Evolutionary conservation across 495 filamentous ascomycete genomes (phyloP).

Genomic region (Tuber indicum): DNA sequence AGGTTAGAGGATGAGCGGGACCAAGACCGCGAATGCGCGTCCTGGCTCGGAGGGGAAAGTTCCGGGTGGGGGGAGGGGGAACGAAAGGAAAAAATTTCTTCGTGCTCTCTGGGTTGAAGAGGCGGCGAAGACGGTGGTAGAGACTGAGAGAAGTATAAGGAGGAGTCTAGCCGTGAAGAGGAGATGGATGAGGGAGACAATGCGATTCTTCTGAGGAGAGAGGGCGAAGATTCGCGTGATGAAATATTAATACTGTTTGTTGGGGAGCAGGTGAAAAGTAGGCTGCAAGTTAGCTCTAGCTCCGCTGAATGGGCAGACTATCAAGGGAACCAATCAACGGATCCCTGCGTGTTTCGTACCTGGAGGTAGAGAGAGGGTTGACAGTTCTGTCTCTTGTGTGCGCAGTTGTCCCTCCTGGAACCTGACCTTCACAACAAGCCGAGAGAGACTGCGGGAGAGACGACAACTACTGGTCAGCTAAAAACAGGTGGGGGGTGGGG

Average conservation of each 20-base stretch:
- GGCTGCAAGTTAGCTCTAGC: not conserved
- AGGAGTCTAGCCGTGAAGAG: constrained; percentile 10
- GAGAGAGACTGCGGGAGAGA: constrained; percentile 31
- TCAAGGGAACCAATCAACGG: not conserved
- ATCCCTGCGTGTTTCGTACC: constrained; percentile 4
- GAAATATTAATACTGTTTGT: constrained; percentile 6
- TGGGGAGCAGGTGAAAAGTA: not conserved
- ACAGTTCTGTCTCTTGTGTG: not conserved
- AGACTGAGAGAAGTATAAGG: constrained; percentile 36
- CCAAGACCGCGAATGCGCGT: constrained; percentile 35
- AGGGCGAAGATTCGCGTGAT: constrained; percentile 33
- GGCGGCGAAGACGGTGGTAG: constrained; percentile 42
- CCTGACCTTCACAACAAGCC: constrained; percentile 27
- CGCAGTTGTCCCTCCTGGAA: not conserved
- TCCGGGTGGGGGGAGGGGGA: constrained; percentile 40
- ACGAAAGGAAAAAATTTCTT: constrained; percentile 26
- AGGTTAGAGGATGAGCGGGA: constrained; percentile 37
- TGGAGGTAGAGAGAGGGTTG: not conserved
- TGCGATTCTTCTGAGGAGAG: constrained; percentile 24
- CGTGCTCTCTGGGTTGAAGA: constrained; percentile 29
- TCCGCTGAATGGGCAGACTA: not conserved
- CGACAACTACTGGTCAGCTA: constrained; percentile 34
- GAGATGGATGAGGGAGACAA: constrained; percentile 36
- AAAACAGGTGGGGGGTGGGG: constrained; percentile 27
- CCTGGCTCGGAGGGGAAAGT: constrained; percentile 36